phyloP scores from a whole-genome alignment of 1,139 yeast species.

The Yamadazyma membranifaciens region DNA sequence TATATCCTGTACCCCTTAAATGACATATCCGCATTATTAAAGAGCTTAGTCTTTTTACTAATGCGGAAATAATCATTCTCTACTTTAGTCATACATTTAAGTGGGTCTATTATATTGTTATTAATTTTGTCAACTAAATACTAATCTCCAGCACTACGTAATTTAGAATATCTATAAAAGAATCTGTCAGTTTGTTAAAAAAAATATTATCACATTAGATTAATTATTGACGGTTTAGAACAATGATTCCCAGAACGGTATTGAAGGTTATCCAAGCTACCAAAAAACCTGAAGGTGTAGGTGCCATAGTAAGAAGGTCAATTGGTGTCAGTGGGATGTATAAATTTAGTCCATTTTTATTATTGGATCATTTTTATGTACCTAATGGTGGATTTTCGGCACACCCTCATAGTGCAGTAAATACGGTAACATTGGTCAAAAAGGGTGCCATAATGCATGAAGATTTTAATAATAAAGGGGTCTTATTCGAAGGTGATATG shows the following conservation, averaged over 20 bases:
- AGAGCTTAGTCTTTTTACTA: too few species aligned
- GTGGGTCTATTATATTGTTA: too few species aligned
- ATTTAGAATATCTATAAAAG: too few species aligned
- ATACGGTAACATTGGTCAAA: slow-evolving; percentile 74
- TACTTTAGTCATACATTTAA: too few species aligned
- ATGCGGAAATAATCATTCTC: too few species aligned
- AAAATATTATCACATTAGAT: too few species aligned
- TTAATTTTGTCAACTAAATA: too few species aligned
- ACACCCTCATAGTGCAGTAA: slow-evolving; percentile 93
- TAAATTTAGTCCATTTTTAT: slow-evolving; percentile 77
- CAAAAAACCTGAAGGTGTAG: slow-evolving; percentile 85
- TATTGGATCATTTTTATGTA: slow-evolving; percentile 75
- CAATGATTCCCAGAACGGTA: slow-evolving; percentile 46
- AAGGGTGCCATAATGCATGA: slow-evolving; percentile 85
- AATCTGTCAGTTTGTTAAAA: too few species aligned
- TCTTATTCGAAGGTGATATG: slow-evolving; percentile 78
- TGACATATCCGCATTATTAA: too few species aligned
- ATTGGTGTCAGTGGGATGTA: slow-evolving; percentile 68
- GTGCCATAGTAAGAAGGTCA: slow-evolving; percentile 80
- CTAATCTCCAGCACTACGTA: too few species aligned
- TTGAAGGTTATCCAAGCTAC: slow-evolving; percentile 59
- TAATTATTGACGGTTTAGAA: slow-evolving; percentile 7
- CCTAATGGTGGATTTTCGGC: slow-evolving; percentile 82
- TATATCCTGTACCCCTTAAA: too few species aligned
- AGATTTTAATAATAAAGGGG: slow-evolving; percentile 80